Base-by-base conservation (phyloP, 441 rosid genomes). In the Rhodomyrtus psidioides region DNA sequence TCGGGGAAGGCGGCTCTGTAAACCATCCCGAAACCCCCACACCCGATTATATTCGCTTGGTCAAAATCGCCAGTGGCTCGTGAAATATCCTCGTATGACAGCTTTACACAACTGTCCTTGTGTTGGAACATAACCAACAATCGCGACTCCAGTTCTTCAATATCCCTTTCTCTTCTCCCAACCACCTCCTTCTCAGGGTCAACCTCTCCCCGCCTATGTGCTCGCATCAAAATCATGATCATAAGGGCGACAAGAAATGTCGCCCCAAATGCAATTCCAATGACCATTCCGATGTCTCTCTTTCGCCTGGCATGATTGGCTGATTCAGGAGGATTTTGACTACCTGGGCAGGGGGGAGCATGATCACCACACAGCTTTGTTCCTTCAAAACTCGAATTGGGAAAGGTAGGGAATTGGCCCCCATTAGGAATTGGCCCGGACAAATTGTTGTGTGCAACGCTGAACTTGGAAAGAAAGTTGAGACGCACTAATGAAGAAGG, bases 11-110 rank as follows among this genome's bases (percentile, higher is more conserved):
- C 89, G 65, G 96, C 96, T 88, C 86, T 95, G 89, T 93, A 95
- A 83, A 95, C 98, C 87, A 95, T 87, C 83, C 98, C 98, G 44
- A 95, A 95, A 54, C 98, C 98, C 4, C 98, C 96, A 53, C 98
- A 95, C 39, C 98, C 98, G 7, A 95, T 91, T 82, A 95, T 95
- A 88, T 94, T 94, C 51, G 92, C 92, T 88, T 94, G 95, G 55
- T 95, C 93, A 49, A 95, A 95, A 85, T 92, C 88, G 89, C 92
- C 85, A 49, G 98, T 94, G 17, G 98, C 92, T 83, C 88, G 90
- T 86, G 91, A n/a, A 84, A 95, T 91, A 86, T 95, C 98, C 56
- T 91, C 94, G 51, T 92, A 87, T n/a, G 93, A 90, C 82, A 96
- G 93, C 79, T 92, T 93, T 83, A 86, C 90, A 55, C 88, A 55